These are phyloP conservation scores for Pezicula neosporulosa DNA, from an alignment of 2,329 filamentous ascomycete species.

Conservation along the genomic window DNA sequence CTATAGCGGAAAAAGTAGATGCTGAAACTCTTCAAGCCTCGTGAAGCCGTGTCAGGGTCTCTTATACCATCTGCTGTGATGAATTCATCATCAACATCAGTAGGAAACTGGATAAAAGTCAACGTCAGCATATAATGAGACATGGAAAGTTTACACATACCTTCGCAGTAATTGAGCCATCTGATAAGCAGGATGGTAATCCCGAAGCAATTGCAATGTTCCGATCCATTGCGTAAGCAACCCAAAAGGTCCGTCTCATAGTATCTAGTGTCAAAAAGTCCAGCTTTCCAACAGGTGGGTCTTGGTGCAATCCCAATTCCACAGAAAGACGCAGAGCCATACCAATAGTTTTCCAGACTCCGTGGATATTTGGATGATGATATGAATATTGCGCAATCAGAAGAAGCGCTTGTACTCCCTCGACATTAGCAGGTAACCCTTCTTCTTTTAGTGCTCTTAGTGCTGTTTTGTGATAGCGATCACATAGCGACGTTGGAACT, in stretches of 20 bases:
- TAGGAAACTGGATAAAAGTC: slow-evolving; percentile 1
- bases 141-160: not conserved
- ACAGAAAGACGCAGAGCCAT: slow-evolving; percentile 7
- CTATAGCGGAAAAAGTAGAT: slow-evolving; percentile 3
- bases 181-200: slow-evolving; percentile 4
- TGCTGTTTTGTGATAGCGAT: not conserved
- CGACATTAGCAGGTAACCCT: slow-evolving; percentile 4
- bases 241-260: slow-evolving; percentile 8
- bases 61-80: not conserved
- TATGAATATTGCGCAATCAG: slow-evolving; percentile 6
- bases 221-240: slow-evolving; percentile 10
- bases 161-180: slow-evolving; percentile 4
- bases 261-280: slow-evolving; percentile 5
- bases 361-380: slow-evolving; percentile 2
- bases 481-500: not conserved
- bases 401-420: slow-evolving; percentile 10
- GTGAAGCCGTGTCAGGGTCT: not conserved
- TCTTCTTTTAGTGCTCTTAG: not conserved
- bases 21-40: not conserved
- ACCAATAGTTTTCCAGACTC: slow-evolving; percentile 3
- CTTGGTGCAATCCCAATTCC: slow-evolving; percentile 6
- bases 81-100: slow-evolving; percentile 3
- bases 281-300: slow-evolving; percentile 1
- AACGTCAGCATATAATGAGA: not conserved
- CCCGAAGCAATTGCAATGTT: not conserved